phyloP scores from a whole-genome alignment of 768 basidiomycete genomes.

The Tulasnella sp. region DNA sequence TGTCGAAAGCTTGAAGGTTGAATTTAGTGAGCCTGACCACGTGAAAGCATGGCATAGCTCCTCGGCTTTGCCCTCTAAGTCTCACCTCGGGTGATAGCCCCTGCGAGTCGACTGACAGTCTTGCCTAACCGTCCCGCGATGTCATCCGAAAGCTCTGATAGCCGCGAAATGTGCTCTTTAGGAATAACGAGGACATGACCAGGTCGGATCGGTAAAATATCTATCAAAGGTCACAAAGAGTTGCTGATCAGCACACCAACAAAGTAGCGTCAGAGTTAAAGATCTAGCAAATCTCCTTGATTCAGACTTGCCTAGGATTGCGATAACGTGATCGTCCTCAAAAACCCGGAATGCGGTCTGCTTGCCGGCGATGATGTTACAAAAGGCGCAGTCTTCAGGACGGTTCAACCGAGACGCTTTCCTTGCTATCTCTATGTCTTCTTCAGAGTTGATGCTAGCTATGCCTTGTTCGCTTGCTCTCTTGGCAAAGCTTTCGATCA shows the following conservation, averaged over 20 bases:
- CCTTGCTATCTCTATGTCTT: background rate
- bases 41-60: background rate
- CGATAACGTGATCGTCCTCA: slow-evolving; percentile 52
- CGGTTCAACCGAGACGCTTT: background rate
- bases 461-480: background rate
- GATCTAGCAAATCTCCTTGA: slow-evolving; percentile 8
- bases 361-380: slow-evolving; percentile 46
- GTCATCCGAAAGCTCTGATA: slow-evolving; percentile 55
- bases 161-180: slow-evolving; percentile 45
- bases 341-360: slow-evolving; percentile 40
- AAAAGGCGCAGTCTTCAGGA: slow-evolving; percentile 47
- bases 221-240: slow-evolving; percentile 25
- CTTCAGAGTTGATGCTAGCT: background rate
- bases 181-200: slow-evolving; percentile 66
- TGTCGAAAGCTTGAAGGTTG: slow-evolving; percentile 38
- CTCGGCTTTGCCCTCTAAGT: no score
- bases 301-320: slow-evolving; percentile 41
- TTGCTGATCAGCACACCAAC: background rate
- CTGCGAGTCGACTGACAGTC: slow-evolving; percentile 48
- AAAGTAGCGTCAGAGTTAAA: background rate
- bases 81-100: slow-evolving; percentile 51
- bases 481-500: background rate
- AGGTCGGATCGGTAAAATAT: slow-evolving; percentile 53
- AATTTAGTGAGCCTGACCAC: background rate
- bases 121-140: slow-evolving; percentile 47